phyloP scores from a whole-genome alignment of 1,284 basidiomycete genomes.

The Austroboletus olivaceoglutinosus region DNA sequence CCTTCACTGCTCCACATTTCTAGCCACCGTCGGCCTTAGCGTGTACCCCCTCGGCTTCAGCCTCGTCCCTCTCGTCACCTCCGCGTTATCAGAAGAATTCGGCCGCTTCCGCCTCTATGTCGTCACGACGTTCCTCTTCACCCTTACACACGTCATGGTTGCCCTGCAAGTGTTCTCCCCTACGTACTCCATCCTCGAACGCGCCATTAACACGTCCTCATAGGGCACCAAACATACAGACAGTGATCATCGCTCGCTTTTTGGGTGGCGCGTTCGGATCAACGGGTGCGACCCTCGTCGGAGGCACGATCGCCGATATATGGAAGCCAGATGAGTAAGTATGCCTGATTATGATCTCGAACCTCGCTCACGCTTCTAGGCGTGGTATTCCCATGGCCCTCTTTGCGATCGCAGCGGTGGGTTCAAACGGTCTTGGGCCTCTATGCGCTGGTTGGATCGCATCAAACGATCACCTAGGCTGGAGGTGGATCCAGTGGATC shows the following conservation, averaged over 20 bases:
- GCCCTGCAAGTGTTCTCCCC: conserved; percentile 35
- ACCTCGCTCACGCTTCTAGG: conserved; percentile 30
- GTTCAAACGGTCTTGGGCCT: conserved; percentile 53
- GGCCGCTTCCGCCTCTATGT: conserved; percentile 49
- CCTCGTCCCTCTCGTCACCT: conserved; percentile 48
- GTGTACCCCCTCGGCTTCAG: conserved; percentile 48
- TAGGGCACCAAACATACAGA: conserved; percentile 32
- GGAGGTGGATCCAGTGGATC: conserved; percentile 76
- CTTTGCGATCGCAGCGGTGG: conserved; percentile 48
- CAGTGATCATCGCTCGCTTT: conserved; percentile 32
- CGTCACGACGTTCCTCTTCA: conserved; percentile 38
- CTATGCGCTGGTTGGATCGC: conserved; percentile 58
- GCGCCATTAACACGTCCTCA: too few relatives aligned
- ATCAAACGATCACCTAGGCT: conserved; percentile 46
- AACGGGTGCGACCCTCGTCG: conserved; percentile 63
- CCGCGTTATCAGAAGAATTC: conserved; percentile 52
- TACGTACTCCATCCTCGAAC: background rate
- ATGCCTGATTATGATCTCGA: background rate
- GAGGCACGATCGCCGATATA: conserved; percentile 59
- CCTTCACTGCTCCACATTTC: conserved; percentile 36
- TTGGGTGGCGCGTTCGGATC: conserved; percentile 39
- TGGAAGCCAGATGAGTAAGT: conserved; percentile 32
- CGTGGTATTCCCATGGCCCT: conserved; percentile 61
- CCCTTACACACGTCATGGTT: conserved; percentile 39
- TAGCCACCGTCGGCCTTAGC: conserved; percentile 39